Evolutionary conservation across 306 rosid species (phyloP).

Genomic region (Quercus rubra): DNA sequence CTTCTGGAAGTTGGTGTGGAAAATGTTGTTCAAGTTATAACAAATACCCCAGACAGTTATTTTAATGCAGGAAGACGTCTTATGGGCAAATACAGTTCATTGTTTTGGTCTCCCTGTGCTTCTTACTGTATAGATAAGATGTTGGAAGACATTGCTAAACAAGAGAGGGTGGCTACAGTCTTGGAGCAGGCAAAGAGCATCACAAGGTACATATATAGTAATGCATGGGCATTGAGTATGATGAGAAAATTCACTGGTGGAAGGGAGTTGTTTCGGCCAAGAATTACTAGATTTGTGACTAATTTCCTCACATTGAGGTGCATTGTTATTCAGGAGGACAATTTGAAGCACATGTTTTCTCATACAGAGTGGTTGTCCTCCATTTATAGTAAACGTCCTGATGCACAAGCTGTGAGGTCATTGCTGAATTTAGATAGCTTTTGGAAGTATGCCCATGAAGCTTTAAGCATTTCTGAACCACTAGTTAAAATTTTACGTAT

Average conservation of each 20-base stretch:
- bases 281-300: conserved; percentile 45
- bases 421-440: conserved; percentile 50
- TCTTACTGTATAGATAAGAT: conserved; percentile 59
- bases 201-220: conserved; percentile 44
- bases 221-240: conserved; percentile 46
- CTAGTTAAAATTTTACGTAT: conserved; percentile 56
- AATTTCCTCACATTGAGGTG: conserved; percentile 68
- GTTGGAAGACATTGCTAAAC: conserved; percentile 62
- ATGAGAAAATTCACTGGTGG: conserved; percentile 64
- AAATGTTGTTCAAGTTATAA: conserved; percentile 72
- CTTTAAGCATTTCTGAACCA: conserved; percentile 58
- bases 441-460: conserved; percentile 70
- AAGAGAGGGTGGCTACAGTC: conserved; percentile 56
- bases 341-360: conserved; percentile 59
- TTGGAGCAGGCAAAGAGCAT: conserved; percentile 63
- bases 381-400: conserved; percentile 37
- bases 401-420: conserved; percentile 47
- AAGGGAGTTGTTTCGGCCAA: conserved; percentile 55
- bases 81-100: conserved; percentile 54
- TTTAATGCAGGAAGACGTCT: conserved; percentile 57
- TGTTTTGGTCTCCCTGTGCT: conserved; percentile 81
- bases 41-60: conserved; percentile 50
- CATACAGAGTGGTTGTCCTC: conserved; percentile 68
- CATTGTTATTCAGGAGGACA: conserved; percentile 54
- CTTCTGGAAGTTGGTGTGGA: conserved; percentile 64